phyloP scores from a whole-genome alignment of 805 yeast genomes.

The Scheffersomyces amazonensis region DNA sequence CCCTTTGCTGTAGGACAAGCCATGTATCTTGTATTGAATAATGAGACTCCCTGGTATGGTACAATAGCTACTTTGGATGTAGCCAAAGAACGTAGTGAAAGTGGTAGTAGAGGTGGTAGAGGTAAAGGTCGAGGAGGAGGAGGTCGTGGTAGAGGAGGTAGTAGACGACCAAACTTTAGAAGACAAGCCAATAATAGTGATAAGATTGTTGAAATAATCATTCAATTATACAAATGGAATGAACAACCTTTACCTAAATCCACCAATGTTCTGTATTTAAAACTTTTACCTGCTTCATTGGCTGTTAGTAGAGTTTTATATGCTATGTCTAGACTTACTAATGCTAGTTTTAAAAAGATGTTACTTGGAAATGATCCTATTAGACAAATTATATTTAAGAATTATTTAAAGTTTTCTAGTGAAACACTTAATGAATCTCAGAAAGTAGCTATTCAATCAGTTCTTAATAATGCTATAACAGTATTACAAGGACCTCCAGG shows the following conservation, averaged over 20 bases:
- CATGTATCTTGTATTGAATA: constrained; percentile 50
- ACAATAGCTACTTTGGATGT: constrained; percentile 41
- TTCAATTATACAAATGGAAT: constrained; percentile 62
- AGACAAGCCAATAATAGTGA: constrained; percentile 18
- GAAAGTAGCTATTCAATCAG: constrained; percentile 53
- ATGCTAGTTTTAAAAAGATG: constrained; percentile 51
- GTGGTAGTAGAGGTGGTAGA: constrained; percentile 17
- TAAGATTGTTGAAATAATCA: constrained; percentile 38
- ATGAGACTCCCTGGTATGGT: constrained; percentile 58
- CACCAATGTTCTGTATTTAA: constrained; percentile 32
- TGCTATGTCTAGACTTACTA: constrained; percentile 61
- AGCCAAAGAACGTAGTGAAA: constrained; percentile 14
- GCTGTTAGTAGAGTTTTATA: constrained; percentile 61
- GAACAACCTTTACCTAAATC: constrained; percentile 45
- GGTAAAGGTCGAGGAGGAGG: constrained; percentile 9
- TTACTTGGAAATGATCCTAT: constrained; percentile 54
- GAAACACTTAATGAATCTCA: constrained; percentile 58
- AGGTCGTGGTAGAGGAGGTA: constrained; percentile 3
- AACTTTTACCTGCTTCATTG: constrained; percentile 58
- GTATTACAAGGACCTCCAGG: constrained; percentile 68
- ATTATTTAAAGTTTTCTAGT: constrained; percentile 47
- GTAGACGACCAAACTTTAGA: constrained; percentile 26
- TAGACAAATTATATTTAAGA: constrained; percentile 55
- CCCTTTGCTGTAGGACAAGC: constrained; percentile 63
- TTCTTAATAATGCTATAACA: constrained; percentile 47